These are phyloP conservation scores for Hypericum perforatum DNA, from an alignment of 345 rosid species.

Conservation along the genomic window DNA sequence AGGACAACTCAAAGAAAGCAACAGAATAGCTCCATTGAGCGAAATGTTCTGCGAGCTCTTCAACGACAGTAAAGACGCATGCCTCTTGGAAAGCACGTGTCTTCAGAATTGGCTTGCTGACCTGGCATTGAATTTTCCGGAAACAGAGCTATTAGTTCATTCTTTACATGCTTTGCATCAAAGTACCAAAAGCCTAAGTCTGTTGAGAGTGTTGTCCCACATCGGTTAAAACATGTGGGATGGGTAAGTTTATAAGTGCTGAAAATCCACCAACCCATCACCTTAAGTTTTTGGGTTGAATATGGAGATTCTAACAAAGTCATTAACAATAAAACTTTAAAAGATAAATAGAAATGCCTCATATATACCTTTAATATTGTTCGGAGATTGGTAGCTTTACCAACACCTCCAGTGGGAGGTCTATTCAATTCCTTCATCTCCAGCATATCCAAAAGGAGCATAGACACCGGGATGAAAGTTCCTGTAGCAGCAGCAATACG, in stretches of 20 bases:
- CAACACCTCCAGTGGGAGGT: constrained; percentile 81
- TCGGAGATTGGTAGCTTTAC: constrained; percentile 73
- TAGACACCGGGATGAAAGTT: constrained; percentile 79
- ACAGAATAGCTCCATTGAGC: constrained; percentile 81
- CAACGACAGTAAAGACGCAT: constrained; percentile 71
- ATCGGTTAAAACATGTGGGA: too few species aligned
- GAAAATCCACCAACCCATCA: too few species aligned
- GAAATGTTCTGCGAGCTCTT: constrained; percentile 87
- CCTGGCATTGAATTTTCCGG: constrained; percentile 28
- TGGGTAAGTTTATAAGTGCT: too few species aligned
- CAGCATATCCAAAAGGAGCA: constrained; percentile 89
- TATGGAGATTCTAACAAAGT: too few species aligned
- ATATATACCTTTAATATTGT: constrained; percentile 56
- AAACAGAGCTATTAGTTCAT: constrained; percentile 2
- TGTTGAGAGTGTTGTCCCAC: too few species aligned
- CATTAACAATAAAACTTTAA: not conserved
- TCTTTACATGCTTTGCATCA: not conserved
- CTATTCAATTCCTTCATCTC: constrained; percentile 88
- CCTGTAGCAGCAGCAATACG: constrained; percentile 63
- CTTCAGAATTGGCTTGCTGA: constrained; percentile 70
- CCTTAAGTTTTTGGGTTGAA: too few species aligned
- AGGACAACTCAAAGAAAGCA: constrained; percentile 79
- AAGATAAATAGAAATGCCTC: not conserved
- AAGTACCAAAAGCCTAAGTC: not conserved
- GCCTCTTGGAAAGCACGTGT: constrained; percentile 94